Conservation (phyloP, 139 green algal species). For the Pleodorina starrii region DNA sequence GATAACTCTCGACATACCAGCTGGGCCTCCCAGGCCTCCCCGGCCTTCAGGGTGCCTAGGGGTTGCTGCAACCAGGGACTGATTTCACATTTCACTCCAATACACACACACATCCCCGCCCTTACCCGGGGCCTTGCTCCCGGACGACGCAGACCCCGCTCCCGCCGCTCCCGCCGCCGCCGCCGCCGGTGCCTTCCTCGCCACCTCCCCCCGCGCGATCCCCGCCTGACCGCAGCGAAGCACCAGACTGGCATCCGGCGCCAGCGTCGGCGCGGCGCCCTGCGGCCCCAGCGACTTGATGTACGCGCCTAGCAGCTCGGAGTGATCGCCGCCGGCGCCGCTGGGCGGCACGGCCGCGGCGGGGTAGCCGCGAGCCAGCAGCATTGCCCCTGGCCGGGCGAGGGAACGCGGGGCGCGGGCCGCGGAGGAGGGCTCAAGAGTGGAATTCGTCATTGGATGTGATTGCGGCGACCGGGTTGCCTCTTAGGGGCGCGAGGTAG, state of each 20-base stretch:
- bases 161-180: background rate
- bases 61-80: no score
- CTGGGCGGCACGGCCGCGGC: background rate
- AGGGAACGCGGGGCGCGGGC: no score
- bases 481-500: no score
- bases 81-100: no score
- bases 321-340: no score
- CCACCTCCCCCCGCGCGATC: background rate
- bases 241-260: background rate
- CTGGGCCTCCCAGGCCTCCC: no score
- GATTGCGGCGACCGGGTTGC: no score
- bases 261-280: slow-evolving; percentile 11
- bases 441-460: no score
- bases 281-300: slow-evolving; percentile 13
- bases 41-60: no score
- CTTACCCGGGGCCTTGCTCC: background rate
- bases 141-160: background rate
- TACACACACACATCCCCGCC: no score
- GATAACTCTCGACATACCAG: no score
- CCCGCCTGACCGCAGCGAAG: background rate
- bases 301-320: slow-evolving; percentile 9
- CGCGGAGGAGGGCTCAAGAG: no score
- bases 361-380: slow-evolving; percentile 23
- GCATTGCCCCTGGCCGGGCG: slow-evolving; percentile 16
- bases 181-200: background rate